Base-by-base conservation (phyloP, 371 early-diverging fungal species). In the Mortierella sp. region DNA sequence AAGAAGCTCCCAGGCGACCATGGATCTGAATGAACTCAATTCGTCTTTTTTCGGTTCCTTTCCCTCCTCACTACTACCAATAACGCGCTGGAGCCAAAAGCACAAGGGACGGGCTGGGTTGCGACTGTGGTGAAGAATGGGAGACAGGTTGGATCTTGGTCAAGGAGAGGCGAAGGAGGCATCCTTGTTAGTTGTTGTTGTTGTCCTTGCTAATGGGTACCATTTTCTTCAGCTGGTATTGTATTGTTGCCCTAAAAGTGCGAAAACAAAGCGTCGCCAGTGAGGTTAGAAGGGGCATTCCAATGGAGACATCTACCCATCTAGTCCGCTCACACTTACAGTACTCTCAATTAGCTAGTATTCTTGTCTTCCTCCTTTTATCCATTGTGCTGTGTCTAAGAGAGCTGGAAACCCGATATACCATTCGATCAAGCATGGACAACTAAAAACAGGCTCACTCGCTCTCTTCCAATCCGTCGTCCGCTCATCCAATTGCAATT, bases 261-360 rank as follows among this genome's bases (percentile, higher is more conserved):
- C 24, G 7, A 54, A 21, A 14, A 14, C 35, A 18, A 35, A 63
- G 35, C 14, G 29, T 63, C 63, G 21, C 35, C 35, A 18, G 63
- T 68, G 41, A 68, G 68, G 24, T 68, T 68, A 68, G 68, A 68
- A 68, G 43, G 68, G 68, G 3, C 68, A 41, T 68, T 68, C 68
- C 43, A 11, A 68, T 68, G 41, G 63, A 32, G 16, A 16, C 32
- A 32, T 8, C 24, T 38, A 3, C 8, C 43, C 10, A 21, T 68
- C 41, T 24, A 41, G 24, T 24, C 24, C 21, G 41, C 68, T 68
- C 29, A 2, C 35, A 24, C n/a, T 56, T n/a, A 7, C 0, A 27
- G n/a, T 32, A 18, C 16, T 32, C 60, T 63, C 2, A 29, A 55
- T n/a, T 55, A n/a, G 58, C 12, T 27, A 14, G 8, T 58, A 27